Evolutionary conservation across 805 yeast species (phyloP).

Genomic region (Saccharomycopsis sp.): DNA sequence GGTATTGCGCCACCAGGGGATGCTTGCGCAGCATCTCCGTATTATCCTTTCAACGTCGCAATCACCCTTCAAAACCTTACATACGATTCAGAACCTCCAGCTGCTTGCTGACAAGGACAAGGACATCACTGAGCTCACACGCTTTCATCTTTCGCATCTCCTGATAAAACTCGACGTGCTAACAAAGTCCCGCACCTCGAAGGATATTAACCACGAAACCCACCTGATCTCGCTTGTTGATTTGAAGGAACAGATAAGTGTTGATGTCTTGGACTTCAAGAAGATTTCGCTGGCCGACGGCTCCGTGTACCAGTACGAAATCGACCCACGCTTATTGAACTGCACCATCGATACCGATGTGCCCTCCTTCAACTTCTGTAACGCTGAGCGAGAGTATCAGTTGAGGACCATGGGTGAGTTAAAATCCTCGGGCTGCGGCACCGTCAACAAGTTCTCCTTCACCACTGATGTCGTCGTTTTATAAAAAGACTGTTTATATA

Average conservation of each 20-base stretch:
- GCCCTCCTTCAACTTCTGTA: slow-evolving; percentile 15
- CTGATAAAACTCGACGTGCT: neutral
- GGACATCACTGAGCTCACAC: slow-evolving; percentile 11
- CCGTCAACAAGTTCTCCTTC: slow-evolving; percentile 4
- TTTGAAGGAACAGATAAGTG: slow-evolving; percentile 4
- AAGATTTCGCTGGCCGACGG: slow-evolving; percentile 6
- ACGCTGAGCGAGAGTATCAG: slow-evolving; percentile 15
- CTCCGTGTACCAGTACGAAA: slow-evolving; percentile 9
- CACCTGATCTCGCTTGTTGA: neutral
- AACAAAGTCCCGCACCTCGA: neutral
- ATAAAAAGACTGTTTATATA: too few relatives aligned
- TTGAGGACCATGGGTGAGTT: slow-evolving; percentile 11
- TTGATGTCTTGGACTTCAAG: slow-evolving; percentile 9
- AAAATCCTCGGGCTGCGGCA: neutral
- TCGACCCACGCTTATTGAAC: slow-evolving; percentile 8
- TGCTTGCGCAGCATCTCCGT: slow-evolving; percentile 11
- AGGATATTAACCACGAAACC: neutral
- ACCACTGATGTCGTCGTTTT: slow-evolving; percentile 10
- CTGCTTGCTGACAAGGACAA: slow-evolving; percentile 13
- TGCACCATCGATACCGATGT: slow-evolving; percentile 10
- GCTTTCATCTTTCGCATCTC: neutral
- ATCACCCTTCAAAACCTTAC: too few relatives aligned
- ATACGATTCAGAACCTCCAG: too few relatives aligned
- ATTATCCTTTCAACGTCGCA: slow-evolving; percentile 5
- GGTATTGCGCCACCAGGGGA: slow-evolving; percentile 9